Conservation (phyloP, 306 rosid genomes). For the Neltuma alba region DNA sequence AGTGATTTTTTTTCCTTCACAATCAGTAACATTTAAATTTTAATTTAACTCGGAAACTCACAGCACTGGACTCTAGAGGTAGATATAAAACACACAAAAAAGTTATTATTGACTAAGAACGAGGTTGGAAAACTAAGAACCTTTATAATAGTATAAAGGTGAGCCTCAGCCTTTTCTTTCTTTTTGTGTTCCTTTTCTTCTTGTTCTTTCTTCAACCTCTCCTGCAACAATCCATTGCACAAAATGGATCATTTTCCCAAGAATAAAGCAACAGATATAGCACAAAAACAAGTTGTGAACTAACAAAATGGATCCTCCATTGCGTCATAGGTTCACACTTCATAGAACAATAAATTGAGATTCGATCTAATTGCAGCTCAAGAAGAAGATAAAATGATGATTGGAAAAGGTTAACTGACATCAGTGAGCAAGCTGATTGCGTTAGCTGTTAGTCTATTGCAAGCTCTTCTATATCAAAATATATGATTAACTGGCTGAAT, state of each 20-base stretch:
- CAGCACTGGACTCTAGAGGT: not conserved
- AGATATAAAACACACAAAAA: conserved; percentile 14
- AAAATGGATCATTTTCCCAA: conserved; percentile 24
- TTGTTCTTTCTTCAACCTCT: conserved; percentile 84
- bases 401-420: not conserved
- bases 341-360: not conserved
- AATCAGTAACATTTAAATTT: not conserved
- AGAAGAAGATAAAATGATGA: not conserved
- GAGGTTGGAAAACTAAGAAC: conserved; percentile 45
- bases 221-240: conserved; percentile 47
- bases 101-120: conserved; percentile 17
- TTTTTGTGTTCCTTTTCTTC: conserved; percentile 85
- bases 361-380: not conserved
- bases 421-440: conserved; percentile 19
- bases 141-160: conserved; percentile 80
- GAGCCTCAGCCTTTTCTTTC: conserved; percentile 85
- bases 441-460: conserved; percentile 1
- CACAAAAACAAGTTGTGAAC: not conserved
- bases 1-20: not conserved
- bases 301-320: not conserved
- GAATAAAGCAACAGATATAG: conserved; percentile 12
- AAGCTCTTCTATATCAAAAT: not conserved
- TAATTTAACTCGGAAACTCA: conserved; percentile 5
- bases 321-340: not conserved
- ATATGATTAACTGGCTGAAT: not conserved